A percentile compares a stretch with the other conserved stretches of the same genome.
Evolutionary conservation across 768 basidiomycete genomes (phyloP).

Genomic region (Phanerochaete carnosa): DNA sequence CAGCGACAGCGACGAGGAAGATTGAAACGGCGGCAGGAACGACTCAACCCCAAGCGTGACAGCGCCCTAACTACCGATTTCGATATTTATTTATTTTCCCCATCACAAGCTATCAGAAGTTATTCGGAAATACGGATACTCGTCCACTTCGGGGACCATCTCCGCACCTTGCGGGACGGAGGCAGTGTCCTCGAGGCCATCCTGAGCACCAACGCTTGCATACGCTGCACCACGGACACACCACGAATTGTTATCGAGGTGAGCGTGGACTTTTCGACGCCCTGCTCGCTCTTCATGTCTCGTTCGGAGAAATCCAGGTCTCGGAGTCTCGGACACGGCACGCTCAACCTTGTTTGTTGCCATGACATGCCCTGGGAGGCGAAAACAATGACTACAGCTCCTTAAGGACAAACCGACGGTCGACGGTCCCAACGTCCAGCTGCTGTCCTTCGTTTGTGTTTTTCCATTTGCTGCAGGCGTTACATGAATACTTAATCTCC

Average conservation of each 20-base stretch:
- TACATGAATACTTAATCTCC: not conserved
- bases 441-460: not conserved
- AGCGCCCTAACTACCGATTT: constrained; percentile 13
- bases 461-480: not conserved
- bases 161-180: not conserved
- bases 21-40: constrained; percentile 12
- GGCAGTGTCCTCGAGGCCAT: not conserved
- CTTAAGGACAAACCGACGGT: not conserved
- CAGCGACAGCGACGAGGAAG: constrained; percentile 18
- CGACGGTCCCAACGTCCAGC: not conserved
- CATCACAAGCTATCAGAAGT: not conserved
- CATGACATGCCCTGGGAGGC: not conserved
- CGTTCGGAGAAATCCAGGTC: not conserved
- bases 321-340: not conserved
- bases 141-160: not conserved
- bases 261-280: not conserved
- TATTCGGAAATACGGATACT: not conserved
- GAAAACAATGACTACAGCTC: not conserved
- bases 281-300: not conserved
- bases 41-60: constrained; percentile 2
- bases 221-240: not conserved
- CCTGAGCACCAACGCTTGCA: not conserved
- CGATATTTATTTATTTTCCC: constrained; percentile 10
- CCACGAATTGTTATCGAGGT: not conserved
- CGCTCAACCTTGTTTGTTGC: not conserved